Evolutionary conservation across 1,139 yeast species (phyloP), one percentile per base, ranked within the genome.

Genomic region (Hansenula sp.): DNA sequence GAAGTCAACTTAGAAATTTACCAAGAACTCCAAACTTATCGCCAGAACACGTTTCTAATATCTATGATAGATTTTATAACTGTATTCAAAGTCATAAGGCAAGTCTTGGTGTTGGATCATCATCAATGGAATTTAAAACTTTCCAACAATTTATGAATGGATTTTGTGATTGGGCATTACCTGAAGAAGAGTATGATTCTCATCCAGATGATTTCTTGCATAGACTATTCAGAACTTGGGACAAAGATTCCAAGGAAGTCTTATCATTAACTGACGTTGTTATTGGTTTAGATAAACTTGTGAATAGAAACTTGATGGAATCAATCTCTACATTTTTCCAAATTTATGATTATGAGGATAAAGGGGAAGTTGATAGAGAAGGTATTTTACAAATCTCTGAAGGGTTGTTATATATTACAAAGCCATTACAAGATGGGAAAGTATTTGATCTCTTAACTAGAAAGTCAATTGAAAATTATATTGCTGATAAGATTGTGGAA

Each of bases 1-100:
- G 96, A 47, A 89, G 98, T 0, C 97, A 93, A 62, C 63, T 93
- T 33, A 75, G 99, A 52, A 90, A 88, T 61, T 69, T 93, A 47
- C 91, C 94, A 24, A 84, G 83, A 57, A 77, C 89, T 0, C 72
- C 71, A 19, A 78, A 86, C 56, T 68, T 93, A 38, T 63, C 74
- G 4, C 70, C 67, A 33, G 79, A 73, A 1, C 79, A 87, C 33
- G 56, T 89, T 30, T 79, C 90, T 5, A 76, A 84, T 36, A 70
- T 90, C 8, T 93, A 93, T 60, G 99, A 93, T 60, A 71, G 96
- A 38, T 93, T 83, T 62, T 90, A 90, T 58, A 78, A 81, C 25
- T 84, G 88, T 17, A 77, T 90, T 25, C 94, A 85, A 54, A 66
- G 79, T 1, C 72, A 72, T 44, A 84, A 81, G 48, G 76, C 82